Percentiles rank a stretch among this genome's conserved stretches.
phyloP scores from a whole-genome alignment of 1,284 basidiomycete species.

The Phlebopus sp. region DNA sequence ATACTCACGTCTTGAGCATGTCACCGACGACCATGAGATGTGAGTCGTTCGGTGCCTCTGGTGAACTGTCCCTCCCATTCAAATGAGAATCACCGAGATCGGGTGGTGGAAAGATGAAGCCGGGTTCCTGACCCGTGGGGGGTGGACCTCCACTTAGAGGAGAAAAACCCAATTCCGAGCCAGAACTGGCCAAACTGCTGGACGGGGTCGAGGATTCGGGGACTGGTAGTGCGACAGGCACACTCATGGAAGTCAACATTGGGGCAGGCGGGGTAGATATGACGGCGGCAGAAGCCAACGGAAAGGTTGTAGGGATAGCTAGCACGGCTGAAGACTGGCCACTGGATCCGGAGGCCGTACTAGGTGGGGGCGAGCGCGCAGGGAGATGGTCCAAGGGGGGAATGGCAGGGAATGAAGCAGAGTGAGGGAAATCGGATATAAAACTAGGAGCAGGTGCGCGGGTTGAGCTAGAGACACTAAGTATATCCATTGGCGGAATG shows the following conservation, averaged over 20 bases:
- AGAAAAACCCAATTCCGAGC: conserved; percentile 25
- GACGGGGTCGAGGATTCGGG: conserved; percentile 41
- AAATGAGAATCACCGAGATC: conserved; percentile 22
- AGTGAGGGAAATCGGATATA: conserved; percentile 38
- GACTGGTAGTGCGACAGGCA: conserved; percentile 34
- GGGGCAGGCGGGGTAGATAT: conserved; percentile 13
- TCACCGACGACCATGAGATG: conserved; percentile 33
- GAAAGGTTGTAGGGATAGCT: conserved; percentile 31
- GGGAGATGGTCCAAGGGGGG: conserved; percentile 30
- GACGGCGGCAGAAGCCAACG: conserved; percentile 35
- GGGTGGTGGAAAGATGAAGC: conserved; percentile 24
- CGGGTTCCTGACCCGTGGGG: conserved; percentile 16
- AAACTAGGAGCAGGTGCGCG: conserved; percentile 31
- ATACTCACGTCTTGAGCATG: conserved; percentile 32
- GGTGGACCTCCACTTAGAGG: conserved; percentile 13
- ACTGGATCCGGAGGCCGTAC: conserved; percentile 40
- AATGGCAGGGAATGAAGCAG: conserved; percentile 27
- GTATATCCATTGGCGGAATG: conserved; percentile 41
- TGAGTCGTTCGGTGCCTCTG: conserved; percentile 24
- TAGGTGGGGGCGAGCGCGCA: conserved; percentile 38
- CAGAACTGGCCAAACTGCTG: conserved; percentile 16
- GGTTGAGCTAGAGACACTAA: conserved; percentile 25
- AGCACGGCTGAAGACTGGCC: conserved; percentile 32
- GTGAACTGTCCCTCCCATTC: conserved; percentile 17
- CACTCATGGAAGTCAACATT: conserved; percentile 9